Conservation (phyloP, 345 rosid species). For the Geranium rotundifolium region DNA sequence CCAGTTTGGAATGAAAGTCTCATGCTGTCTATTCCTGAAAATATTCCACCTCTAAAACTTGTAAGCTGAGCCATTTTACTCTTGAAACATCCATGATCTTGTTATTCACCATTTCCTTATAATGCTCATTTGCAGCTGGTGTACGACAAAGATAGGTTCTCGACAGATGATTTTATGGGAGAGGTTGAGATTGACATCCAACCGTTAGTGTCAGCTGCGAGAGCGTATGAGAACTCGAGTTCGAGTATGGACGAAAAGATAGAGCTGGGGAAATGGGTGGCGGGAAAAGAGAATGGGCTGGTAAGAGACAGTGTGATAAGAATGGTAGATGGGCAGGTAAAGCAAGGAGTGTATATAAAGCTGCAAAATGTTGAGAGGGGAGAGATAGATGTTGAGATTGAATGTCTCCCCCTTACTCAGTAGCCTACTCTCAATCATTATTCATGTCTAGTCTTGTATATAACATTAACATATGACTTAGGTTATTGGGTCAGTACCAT, state of each 20-base stretch:
- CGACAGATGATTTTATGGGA: constrained; percentile 90
- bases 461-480: too few species aligned
- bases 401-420: constrained; percentile 88
- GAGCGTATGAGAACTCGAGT: constrained; percentile 50
- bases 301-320: constrained; percentile 64
- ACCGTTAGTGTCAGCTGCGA: constrained; percentile 73
- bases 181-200: constrained; percentile 97
- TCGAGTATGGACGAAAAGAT: constrained; percentile 40
- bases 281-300: constrained; percentile 58
- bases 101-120: constrained; percentile 5
- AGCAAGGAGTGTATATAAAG: constrained; percentile 61
- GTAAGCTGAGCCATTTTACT: constrained; percentile 23
- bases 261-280: constrained; percentile 69
- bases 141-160: constrained; percentile 81
- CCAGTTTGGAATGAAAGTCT: constrained; percentile 97
- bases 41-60: constrained; percentile 81
- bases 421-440: constrained; percentile 12
- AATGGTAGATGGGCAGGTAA: constrained; percentile 61
- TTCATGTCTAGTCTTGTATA: too few species aligned
- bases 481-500: too few species aligned
- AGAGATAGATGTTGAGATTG: constrained; percentile 72
- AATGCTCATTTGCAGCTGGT: constrained; percentile 41
- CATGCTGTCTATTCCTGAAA: constrained; percentile 89
- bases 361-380: constrained; percentile 90
- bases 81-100: background rate